Conservation (phyloP, 352 stramenopile species). For the Phytophthora macrochlamydospora region DNA sequence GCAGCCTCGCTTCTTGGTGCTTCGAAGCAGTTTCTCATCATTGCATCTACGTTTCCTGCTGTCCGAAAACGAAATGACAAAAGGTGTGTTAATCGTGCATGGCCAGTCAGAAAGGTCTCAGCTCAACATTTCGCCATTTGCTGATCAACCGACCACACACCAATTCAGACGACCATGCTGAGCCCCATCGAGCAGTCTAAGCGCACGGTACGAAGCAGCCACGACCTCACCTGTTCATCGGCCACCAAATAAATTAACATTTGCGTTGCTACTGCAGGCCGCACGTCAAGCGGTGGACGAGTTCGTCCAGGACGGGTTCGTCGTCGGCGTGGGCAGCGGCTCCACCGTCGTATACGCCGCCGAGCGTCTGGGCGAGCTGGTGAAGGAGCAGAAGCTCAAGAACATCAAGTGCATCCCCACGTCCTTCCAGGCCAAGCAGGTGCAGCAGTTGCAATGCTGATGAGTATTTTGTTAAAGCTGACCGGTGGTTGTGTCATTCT, state of each 20-base stretch:
- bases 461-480: not conserved
- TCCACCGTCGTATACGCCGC: slow-evolving; percentile 98
- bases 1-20: too few species aligned
- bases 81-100: too few species aligned
- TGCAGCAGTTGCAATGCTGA: not conserved
- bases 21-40: too few species aligned
- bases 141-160: not conserved
- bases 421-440: slow-evolving; percentile 96
- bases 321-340: slow-evolving; percentile 97
- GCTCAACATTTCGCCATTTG: slow-evolving; percentile 5
- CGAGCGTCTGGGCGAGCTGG: slow-evolving; percentile 94
- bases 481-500: not conserved
- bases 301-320: slow-evolving; percentile 93
- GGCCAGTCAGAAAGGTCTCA: too few species aligned
- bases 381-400: slow-evolving; percentile 89
- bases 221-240: not conserved
- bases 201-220: slow-evolving; percentile 46
- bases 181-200: slow-evolving; percentile 78
- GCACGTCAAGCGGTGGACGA: slow-evolving; percentile 91
- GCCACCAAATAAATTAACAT: not conserved
- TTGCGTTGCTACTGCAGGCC: slow-evolving; percentile 42
- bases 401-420: slow-evolving; percentile 98
- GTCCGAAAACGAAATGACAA: too few species aligned
- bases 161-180: slow-evolving; percentile 27
- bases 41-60: too few species aligned